Percentiles rank a stretch among this genome's conserved stretches.
These are phyloP conservation scores for Aegilops umbellulata DNA, from an alignment of 176 grass and related monocot species.

Conservation along the genomic window DNA sequence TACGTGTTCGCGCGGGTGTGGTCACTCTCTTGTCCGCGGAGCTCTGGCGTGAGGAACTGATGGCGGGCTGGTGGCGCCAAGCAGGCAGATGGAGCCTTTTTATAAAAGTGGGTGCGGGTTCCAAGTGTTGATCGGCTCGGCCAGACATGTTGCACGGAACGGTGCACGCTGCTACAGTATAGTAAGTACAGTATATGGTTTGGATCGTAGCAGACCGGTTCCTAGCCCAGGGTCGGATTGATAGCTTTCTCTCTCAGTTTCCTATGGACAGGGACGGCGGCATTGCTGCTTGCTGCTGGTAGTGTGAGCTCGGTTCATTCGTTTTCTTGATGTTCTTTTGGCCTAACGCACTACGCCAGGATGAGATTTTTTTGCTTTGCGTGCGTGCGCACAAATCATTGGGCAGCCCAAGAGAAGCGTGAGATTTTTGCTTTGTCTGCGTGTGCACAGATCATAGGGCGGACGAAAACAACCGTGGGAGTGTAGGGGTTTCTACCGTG, in stretches of 20 bases:
- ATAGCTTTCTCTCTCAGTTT: not conserved
- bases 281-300: not conserved
- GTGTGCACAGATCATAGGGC: not conserved
- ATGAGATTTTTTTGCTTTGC: not conserved
- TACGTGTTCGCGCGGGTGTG: not conserved
- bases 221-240: accelerated
- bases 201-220: not conserved
- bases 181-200: not conserved
- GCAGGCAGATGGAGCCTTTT: not conserved
- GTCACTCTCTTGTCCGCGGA: not conserved
- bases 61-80: not conserved
- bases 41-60: not conserved
- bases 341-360: not conserved
- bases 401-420: not conserved
- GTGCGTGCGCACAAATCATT: not conserved
- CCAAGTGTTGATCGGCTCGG: not conserved
- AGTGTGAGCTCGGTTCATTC: not conserved
- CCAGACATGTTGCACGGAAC: not conserved
- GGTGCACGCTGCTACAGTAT: not conserved
- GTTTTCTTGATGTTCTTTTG: not conserved
- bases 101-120: not conserved
- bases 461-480: not conserved
- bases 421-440: not conserved
- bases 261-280: not conserved
- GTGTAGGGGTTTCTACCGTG: no score